phyloP scores from a whole-genome alignment of 176 grass and related monocot genomes.

The Ananas comosus region DNA sequence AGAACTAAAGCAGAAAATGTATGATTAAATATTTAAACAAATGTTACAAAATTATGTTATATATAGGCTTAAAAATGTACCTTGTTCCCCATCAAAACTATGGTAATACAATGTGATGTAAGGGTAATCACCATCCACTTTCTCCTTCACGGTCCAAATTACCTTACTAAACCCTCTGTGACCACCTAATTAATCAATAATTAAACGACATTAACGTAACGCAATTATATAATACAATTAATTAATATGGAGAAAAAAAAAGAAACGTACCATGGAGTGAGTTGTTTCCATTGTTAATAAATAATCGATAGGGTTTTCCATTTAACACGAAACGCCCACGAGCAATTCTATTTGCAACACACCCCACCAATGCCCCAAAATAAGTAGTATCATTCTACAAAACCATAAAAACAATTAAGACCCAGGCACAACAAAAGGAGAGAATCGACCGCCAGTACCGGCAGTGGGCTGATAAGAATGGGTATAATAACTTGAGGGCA shows the following conservation, averaged over 20 bases:
- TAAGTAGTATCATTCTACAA: conserved; percentile 46
- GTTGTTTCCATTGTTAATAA: conserved; percentile 57
- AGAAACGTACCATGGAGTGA: conserved; percentile 62
- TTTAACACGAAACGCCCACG: conserved; percentile 52
- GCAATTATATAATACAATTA: too few species aligned
- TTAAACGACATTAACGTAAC: neutral
- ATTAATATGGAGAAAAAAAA: neutral
- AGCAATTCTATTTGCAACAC: conserved; percentile 77
- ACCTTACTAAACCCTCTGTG: conserved; percentile 54
- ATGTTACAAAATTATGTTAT: too few species aligned
- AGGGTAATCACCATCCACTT: conserved; percentile 35
- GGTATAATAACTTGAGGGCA: conserved; percentile 35
- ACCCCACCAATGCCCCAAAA: conserved; percentile 80
- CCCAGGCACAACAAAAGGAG: conserved; percentile 49
- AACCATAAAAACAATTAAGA: neutral
- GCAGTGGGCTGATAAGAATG: conserved; percentile 40
- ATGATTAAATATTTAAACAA: too few species aligned
- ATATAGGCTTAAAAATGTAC: neutral
- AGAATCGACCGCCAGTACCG: conserved; percentile 47
- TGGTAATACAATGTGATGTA: conserved; percentile 60
- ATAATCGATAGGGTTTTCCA: conserved; percentile 44
- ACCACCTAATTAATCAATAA: conserved; percentile 31
- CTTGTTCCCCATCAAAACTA: conserved; percentile 79
- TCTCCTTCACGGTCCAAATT: conserved; percentile 70
- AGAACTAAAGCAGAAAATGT: too few species aligned